Evolutionary conservation across 768 basidiomycete genomes (phyloP).

Genomic region (Royoungia palumana): DNA sequence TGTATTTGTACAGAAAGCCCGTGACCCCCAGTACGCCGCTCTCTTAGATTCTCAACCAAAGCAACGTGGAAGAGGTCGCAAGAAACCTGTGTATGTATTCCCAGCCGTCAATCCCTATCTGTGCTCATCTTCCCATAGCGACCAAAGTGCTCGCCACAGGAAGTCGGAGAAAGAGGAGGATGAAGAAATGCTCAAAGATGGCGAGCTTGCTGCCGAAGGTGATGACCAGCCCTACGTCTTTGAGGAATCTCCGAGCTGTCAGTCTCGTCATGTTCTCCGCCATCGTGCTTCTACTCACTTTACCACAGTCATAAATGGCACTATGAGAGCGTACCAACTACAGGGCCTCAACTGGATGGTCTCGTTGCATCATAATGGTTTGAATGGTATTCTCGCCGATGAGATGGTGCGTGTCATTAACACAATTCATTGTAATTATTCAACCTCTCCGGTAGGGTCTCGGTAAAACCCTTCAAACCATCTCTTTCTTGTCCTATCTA

Average conservation of each 20-base stretch:
- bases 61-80: constrained; percentile 79
- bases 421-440: neutral
- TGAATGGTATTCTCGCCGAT: constrained; percentile 96
- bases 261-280: constrained; percentile 3
- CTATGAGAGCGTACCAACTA: constrained; percentile 91
- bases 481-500: constrained; percentile 94
- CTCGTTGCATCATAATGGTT: constrained; percentile 89
- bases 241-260: constrained; percentile 90
- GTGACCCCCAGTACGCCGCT: constrained; percentile 91
- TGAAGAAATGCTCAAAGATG: constrained; percentile 88
- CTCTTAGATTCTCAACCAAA: constrained; percentile 85
- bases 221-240: constrained; percentile 93
- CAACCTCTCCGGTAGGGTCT: constrained; percentile 61
- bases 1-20: constrained; percentile 55
- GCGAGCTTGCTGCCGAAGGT: constrained; percentile 73
- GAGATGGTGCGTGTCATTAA: constrained; percentile 65
- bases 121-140: constrained; percentile 42
- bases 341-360: constrained; percentile 99
- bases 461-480: constrained; percentile 97
- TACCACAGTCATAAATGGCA: constrained; percentile 73
- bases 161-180: constrained; percentile 99
- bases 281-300: constrained; percentile 2
- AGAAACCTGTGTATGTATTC: constrained; percentile 65
- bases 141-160: constrained; percentile 76
- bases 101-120: neutral